Evolutionary conservation across 2,329 filamentous ascomycete genomes (phyloP), one percentile per base, ranked within the genome.

Genomic region (Aspergillus alliaceus): DNA sequence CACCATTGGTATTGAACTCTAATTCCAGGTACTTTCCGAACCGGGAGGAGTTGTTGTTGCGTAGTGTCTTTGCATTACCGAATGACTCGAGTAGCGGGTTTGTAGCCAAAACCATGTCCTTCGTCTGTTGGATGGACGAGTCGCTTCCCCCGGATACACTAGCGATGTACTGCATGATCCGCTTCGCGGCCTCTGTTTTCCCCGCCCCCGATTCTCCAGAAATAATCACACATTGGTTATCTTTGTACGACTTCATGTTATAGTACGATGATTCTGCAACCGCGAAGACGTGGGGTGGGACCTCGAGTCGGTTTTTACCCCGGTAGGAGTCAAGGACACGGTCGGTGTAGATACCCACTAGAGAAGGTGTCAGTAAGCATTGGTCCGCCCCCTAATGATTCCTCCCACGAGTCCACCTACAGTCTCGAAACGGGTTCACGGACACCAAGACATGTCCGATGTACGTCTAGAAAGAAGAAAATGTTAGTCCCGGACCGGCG

Each of bases 231-330:
- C 95, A 98, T 76, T 99, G 95, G 79, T 98, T 98, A 68, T 98
- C 95, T 71, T 91, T 91, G 82, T 99, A 99, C 47, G 93, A 93
- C 76, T 98, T 98, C 95, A 99, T 98, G 81, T 99, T 98, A 81
- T 98, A 98, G 81, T 99, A 99, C 54, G 93, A 78, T 7, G 93
- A 90, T 78, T 99, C 95, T 72, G 95, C 95, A 70, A 99, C 95
- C 59, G 92, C 93, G 75, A 97, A 99, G 66, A 99, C 95, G 77
- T 99, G 95, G 8, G 95, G 95, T 27, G 92, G 90, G 80, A 86
- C 83, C 78, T 99, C 95, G 64, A 99, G 84, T 64, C 95, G 87
- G 79, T 99, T 99, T 83, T 98, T 97, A 66, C 93, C 93, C 78
- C 88, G 89, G 81, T 99, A 99, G 71, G 90, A 93, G 49, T 96